Base-by-base conservation (phyloP, 129 eudicot species). In the Artemisia annua region DNA sequence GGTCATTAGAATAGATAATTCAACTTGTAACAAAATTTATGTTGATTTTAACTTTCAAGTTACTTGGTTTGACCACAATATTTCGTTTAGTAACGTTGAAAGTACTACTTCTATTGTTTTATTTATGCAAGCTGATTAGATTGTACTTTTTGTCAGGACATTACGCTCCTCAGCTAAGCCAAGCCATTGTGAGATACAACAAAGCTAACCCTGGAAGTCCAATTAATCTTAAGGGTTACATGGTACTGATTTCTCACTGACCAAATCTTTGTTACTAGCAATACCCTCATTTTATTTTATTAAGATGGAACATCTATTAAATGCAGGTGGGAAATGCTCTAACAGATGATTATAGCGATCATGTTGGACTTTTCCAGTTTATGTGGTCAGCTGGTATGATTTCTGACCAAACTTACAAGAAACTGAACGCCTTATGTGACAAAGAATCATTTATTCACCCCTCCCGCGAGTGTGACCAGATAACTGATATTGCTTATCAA, bases 121-220 rank as follows among this genome's bases (percentile, higher is more conserved):
- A 63, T 78, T 78, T 44, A 43, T 63, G 72, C 70, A 52, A 53
- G 68, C 22, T 62, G 67, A 69, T 46, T 78, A 57, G 59, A 11
- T 67, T 44, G 11, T 14, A 39, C 48, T 30, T 48, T 50, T 44
- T 70, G 44, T 12, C 84, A 95, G 99, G 99, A 43, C 99, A 95
- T 75, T 95, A 95, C 78, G 96, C 86, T 83, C 99, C 97, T 48
- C 97, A 95, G 78, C 81, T 95, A 55, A 91, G 97, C 86, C 97
- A 92, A 89, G 69, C 69, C 22, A 64, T 64, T 64, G 91, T 89
- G 43, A 77, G 79, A 68, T 76, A 89, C 81, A 92, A 92, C 85
- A 48, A 48, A 59, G 85, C 51, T 0, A 71, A 68, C 46, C 48
- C 55, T 14, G 77, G 75, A 43, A 81, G 63, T 56, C 66, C 79